Evolutionary conservation across 1,139 yeast species (phyloP).

Genomic region (Candida sojae): DNA sequence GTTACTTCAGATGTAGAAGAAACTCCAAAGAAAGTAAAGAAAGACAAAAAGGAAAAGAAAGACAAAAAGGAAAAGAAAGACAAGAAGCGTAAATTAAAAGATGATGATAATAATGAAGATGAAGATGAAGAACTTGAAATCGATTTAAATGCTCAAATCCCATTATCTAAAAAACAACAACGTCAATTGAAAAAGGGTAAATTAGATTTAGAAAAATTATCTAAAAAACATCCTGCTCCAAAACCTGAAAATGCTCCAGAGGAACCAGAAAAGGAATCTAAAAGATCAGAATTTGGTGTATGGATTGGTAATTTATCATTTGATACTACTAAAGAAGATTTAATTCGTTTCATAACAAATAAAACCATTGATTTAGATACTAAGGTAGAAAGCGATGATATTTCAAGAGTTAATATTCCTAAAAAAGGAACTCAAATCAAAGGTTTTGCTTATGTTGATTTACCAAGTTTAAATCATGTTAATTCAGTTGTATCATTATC

Average conservation of each 20-base stretch:
- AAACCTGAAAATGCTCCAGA: constrained; percentile 33
- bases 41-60: constrained; percentile 13
- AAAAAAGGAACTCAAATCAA: constrained; percentile 59
- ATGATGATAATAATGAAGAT: constrained; percentile 2
- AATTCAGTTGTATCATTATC: constrained; percentile 65
- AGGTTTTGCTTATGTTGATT: constrained; percentile 93
- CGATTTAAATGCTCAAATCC: constrained; percentile 74
- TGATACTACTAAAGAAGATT: constrained; percentile 77
- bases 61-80: constrained; percentile 12
- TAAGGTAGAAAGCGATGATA: constrained; percentile 47
- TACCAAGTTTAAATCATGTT: constrained; percentile 64
- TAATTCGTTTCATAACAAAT: constrained; percentile 61
- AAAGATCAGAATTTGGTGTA: constrained; percentile 66
- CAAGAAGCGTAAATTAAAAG: constrained; percentile 5
- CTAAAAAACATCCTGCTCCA: constrained; percentile 49
- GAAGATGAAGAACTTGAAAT: constrained; percentile 66
- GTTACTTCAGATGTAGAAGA: neutral
- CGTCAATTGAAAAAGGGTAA: constrained; percentile 84
- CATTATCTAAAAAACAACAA: constrained; percentile 88
- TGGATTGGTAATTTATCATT: constrained; percentile 95
- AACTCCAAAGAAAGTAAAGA: constrained; percentile 7
- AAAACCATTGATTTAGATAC: constrained; percentile 50
- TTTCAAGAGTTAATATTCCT: constrained; percentile 67
- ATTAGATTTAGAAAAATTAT: constrained; percentile 58
- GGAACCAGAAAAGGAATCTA: constrained; percentile 24